Evolutionary conservation across 140 eudicot genomes (phyloP).

Genomic region (Senecio squalidus): DNA sequence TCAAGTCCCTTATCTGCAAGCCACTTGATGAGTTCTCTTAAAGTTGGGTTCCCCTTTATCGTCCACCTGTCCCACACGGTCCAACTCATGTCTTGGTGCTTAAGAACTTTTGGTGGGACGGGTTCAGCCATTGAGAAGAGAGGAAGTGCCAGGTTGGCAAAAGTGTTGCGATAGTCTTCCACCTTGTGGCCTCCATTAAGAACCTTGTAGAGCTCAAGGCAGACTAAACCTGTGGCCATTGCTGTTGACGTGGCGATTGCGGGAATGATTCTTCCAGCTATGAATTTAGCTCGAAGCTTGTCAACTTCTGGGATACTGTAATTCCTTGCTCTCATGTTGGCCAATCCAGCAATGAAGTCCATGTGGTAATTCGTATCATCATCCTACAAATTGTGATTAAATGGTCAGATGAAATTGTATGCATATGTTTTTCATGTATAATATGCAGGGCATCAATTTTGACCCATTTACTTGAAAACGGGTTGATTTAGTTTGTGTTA

Average conservation of each 20-base stretch:
- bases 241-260: conserved; percentile 88
- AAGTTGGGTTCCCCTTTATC: conserved; percentile 56
- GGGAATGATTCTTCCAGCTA: conserved; percentile 83
- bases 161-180: conserved; percentile 86
- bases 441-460: not conserved
- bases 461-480: no score
- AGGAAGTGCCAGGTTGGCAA: conserved; percentile 78
- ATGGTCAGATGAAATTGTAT: not conserved
- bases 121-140: conserved; percentile 82
- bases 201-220: conserved; percentile 82
- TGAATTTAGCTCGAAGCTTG: conserved; percentile 74
- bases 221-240: conserved; percentile 80
- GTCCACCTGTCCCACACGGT: conserved; percentile 85
- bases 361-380: conserved; percentile 85
- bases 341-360: conserved; percentile 72
- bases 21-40: conserved; percentile 59
- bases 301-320: conserved; percentile 80
- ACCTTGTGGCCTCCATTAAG: conserved; percentile 63
- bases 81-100: conserved; percentile 70
- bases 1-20: conserved; percentile 61
- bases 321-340: conserved; percentile 82
- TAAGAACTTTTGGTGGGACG: conserved; percentile 58
- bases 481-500: no score
- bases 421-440: not conserved
- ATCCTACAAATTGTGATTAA: conserved; percentile 36